Base-by-base conservation (phyloP, 176 grass and related monocot species). In the Musa itinerans region DNA sequence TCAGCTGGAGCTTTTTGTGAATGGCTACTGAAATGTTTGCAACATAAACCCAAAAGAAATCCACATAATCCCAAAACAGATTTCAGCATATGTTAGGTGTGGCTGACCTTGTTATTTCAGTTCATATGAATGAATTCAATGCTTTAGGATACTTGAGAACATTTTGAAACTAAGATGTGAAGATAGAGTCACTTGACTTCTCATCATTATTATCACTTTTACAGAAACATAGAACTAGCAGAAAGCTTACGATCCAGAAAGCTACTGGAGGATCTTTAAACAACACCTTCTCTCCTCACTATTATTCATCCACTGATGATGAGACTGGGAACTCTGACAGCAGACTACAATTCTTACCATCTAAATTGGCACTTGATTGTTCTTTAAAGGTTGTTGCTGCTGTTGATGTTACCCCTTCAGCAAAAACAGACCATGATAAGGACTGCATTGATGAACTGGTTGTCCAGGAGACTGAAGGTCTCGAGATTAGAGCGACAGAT, bases 381-480 rank as follows among this genome's bases (percentile, higher is more conserved):
- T 6, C 11, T 49, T 21, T 50, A 70, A 50, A 51, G 34, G 34
- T 50, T 51, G 43, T 10, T 49, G 68, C 14, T 19, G 50, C 16
- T 11, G n/a, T 34, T 70, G 68, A 50, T 51, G 68, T 6, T 69
- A 19, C 29, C 3, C 66, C 15, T 5, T 48, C 29, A 27, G 52
- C 48, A 54, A 53, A 70, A 29, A 49, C 25, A 69, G 55, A 9
- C n/a, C 52, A 53, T 34, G 78, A 50, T 78, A 68, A 81, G 43
- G 64, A 50, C 19, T 62, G 14, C 50, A 57, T 25, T 16, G 25
- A 51, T 27, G 73, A 54, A 69, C 43, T 23, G 5, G 17, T 53
- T 72, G 81, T 75, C 11, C 63, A 76, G 62, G 77, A 80, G 10
- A 76, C 50, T 78, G 69, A 48, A 43, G 22, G 52, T 76, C 54